Conservation (phyloP, 1,139 yeast genomes). For the Taphrina pruni region DNA sequence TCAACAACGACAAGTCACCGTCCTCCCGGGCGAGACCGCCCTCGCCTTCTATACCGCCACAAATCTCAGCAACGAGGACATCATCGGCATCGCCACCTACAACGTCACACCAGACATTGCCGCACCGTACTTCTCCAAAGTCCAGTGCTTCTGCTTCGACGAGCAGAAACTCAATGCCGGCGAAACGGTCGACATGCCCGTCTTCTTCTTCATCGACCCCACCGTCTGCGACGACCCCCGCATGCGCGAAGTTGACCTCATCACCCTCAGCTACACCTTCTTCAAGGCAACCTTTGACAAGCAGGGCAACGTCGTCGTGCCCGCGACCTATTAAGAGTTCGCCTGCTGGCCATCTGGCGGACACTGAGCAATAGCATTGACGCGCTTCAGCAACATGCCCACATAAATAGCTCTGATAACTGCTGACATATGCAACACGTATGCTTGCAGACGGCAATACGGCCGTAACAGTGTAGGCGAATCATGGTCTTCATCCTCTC, state of each 20-base stretch:
- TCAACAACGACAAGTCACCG: slow-evolving; percentile 88
- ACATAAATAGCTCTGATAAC: no score
- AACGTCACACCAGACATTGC: slow-evolving; percentile 96
- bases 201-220: slow-evolving; percentile 94
- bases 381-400: no score
- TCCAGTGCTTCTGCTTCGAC: slow-evolving; percentile 97
- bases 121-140: slow-evolving; percentile 93
- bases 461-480: neutral
- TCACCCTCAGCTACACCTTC: slow-evolving; percentile 89
- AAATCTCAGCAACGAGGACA: slow-evolving; percentile 82
- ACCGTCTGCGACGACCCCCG: slow-evolving; percentile 94
- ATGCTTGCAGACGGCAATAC: neutral
- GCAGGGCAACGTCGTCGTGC: slow-evolving; percentile 40
- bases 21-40: slow-evolving; percentile 98
- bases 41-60: slow-evolving; percentile 93
- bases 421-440: no score
- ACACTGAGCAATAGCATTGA: no score
- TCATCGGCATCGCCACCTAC: slow-evolving; percentile 56
- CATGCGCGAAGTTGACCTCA: slow-evolving; percentile 88
- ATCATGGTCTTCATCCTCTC: no score
- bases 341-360: neutral
- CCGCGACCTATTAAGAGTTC: slow-evolving; percentile 21
- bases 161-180: slow-evolving; percentile 93
- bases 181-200: slow-evolving; percentile 98
- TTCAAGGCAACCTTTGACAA: slow-evolving; percentile 56